Base-by-base conservation (phyloP, 768 basidiomycete genomes). In the Austroboletus eburneus region DNA sequence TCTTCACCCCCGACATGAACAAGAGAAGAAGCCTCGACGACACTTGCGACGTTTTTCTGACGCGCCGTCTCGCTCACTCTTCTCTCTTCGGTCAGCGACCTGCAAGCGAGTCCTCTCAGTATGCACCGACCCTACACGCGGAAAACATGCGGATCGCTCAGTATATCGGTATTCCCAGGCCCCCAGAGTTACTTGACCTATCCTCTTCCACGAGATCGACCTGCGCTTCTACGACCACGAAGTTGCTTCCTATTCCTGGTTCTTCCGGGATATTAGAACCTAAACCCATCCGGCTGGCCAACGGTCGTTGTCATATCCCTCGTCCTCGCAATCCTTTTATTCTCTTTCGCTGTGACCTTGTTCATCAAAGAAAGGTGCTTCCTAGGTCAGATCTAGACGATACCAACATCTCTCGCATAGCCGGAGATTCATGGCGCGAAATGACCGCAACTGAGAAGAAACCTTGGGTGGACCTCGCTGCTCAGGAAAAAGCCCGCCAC, bases 241-340 rank as follows among this genome's bases (percentile, higher is more conserved):
- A 55, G 10, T 57, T 45, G 5, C 62, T 63, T n/a, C 62, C 62
- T 7, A 14, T 54, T 7, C 62, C 62, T 17, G 62, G 62, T 33
- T 62, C 62, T 13, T 55, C 59, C 3, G 55, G 54, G 20, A n/a
- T 44, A 22, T 10, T 46, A n/a, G 51, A 49, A 5, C 42, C 52
- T 2, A 63, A 58, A 45, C 40, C 46, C 30, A 23, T 35, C 10
- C 53, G 57, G 6, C 43, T 53, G 1, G 21, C 43, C 16, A 52
- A 63, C 24, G 61, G 61, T 24, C 51, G 44, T 33, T 45, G 69
- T 5, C 86, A 87, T 58, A 76, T 87, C 32, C 81, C 83, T 16
- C 79, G 87, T 22, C 85, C 86, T 0, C 71, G 81, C 14, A 89
- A 89, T 62, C 81, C 86, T 0, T 90, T 90, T 66, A 87, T 90